These are phyloP conservation scores for Canariomyces notabilis DNA, from an alignment of 2,329 filamentous ascomycete species.

Conservation along the genomic window DNA sequence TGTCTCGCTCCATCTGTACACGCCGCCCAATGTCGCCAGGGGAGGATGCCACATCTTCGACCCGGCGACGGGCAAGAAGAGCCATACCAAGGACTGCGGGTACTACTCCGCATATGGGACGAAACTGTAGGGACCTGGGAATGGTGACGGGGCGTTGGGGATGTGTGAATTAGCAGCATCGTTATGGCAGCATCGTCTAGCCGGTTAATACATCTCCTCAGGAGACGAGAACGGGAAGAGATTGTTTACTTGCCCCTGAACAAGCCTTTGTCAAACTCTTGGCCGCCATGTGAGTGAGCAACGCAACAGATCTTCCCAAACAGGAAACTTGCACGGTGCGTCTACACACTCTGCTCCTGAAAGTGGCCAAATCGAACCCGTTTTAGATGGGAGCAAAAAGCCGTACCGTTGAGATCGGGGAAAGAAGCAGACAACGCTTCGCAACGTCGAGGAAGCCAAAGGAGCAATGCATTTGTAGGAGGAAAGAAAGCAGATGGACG, in stretches of 20 bases:
- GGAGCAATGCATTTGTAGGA: not conserved
- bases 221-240: not conserved
- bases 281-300: not conserved
- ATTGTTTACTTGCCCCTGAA: conserved; percentile 1
- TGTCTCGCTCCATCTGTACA: conserved; percentile 83
- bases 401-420: conserved; percentile 5
- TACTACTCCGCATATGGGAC: conserved; percentile 64
- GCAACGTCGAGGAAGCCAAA: not conserved
- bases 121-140: conserved; percentile 34
- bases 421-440: not conserved
- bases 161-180: not conserved
- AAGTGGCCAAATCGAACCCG: too few species aligned
- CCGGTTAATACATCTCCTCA: too few species aligned
- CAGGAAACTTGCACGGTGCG: too few species aligned
- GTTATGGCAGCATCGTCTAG: not conserved
- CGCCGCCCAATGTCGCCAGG: conserved; percentile 81
- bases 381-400: too few species aligned
- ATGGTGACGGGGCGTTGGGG: not conserved
- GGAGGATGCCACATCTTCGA: conserved; percentile 80
- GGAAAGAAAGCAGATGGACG: conserved; percentile 11
- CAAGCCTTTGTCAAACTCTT: not conserved
- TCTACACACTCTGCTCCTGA: too few species aligned
- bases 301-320: conserved; percentile 8
- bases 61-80: conserved; percentile 66
- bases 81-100: conserved; percentile 63